These are phyloP conservation scores for Hymenoscyphus occultus DNA, from an alignment of 2,329 filamentous ascomycete genomes.

Conservation along the genomic window DNA sequence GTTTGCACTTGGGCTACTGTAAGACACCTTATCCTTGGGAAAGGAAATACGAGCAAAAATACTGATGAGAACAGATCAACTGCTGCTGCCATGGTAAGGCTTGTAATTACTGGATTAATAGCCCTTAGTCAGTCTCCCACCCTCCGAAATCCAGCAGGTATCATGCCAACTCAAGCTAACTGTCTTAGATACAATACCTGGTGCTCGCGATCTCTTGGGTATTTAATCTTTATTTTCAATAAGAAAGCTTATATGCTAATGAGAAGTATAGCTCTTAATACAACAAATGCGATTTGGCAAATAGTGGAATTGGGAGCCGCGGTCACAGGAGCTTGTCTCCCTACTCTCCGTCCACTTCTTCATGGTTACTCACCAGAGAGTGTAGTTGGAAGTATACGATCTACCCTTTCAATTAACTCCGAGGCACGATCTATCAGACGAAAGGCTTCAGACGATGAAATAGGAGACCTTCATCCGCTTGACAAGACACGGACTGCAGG, in stretches of 20 bases:
- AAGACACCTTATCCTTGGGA: background rate
- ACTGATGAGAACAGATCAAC: background rate
- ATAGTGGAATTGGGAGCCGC: background rate
- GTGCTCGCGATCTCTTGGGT: conserved; percentile 1
- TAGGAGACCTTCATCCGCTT: background rate
- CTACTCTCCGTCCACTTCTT: conserved; percentile 6
- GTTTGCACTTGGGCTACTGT: background rate
- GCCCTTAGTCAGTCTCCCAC: background rate
- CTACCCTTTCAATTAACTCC: background rate
- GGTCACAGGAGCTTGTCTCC: background rate
- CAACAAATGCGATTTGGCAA: background rate
- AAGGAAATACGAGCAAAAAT: background rate
- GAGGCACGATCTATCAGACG: background rate
- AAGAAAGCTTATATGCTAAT: background rate
- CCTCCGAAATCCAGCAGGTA: background rate
- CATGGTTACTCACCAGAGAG: conserved; percentile 3
- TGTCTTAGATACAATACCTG: background rate
- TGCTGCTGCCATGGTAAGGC: background rate
- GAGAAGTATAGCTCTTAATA: background rate
- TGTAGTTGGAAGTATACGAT: conserved; percentile 1
- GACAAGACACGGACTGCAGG: background rate
- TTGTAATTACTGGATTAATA: background rate
- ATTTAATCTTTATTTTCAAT: too few relatives aligned
- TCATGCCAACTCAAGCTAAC: background rate
- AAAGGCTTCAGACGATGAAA: background rate